Evolutionary conservation across 2,329 filamentous ascomycete genomes (phyloP).

Genomic region (Calonectria hawksworthii): DNA sequence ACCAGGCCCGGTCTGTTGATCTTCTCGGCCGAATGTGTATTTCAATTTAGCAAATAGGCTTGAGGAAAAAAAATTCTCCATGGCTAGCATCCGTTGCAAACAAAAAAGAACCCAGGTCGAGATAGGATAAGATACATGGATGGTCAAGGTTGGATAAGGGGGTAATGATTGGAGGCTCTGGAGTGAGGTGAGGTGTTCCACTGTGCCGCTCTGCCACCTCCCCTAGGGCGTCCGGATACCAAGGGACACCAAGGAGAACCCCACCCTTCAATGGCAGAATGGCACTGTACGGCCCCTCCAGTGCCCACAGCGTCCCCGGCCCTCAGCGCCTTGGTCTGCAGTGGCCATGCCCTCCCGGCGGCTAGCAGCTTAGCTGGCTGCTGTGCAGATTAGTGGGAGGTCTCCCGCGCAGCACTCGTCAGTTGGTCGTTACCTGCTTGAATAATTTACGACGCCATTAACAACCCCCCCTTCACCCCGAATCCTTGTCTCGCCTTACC

Average conservation of each 20-base stretch:
- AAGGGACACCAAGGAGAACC: conserved; percentile 2
- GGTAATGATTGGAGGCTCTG: not conserved
- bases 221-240: not conserved
- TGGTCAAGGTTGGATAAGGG: not conserved
- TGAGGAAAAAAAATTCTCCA: not conserved
- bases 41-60: not conserved
- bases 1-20: not conserved
- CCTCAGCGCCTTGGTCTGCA: conserved; percentile 11
- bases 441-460: conserved; percentile 11
- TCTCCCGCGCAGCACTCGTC: not conserved
- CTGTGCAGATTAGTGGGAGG: not conserved
- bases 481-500: conserved; percentile 11
- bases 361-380: conserved; percentile 1
- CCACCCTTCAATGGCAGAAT: not conserved
- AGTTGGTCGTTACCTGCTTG: conserved; percentile 6
- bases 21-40: conserved; percentile 1
- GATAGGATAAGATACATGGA: not conserved
- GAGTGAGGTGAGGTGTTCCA: conserved; percentile 5
- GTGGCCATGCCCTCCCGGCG: conserved; percentile 6
- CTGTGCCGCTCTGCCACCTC: not conserved
- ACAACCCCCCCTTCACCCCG: conserved; percentile 2
- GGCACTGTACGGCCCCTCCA: conserved; percentile 1
- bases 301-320: conserved; percentile 14
- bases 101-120: not conserved
- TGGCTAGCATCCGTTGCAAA: not conserved